Conservation (phyloP, 805 yeast species). For the Scheffersomyces amazonensis region DNA sequence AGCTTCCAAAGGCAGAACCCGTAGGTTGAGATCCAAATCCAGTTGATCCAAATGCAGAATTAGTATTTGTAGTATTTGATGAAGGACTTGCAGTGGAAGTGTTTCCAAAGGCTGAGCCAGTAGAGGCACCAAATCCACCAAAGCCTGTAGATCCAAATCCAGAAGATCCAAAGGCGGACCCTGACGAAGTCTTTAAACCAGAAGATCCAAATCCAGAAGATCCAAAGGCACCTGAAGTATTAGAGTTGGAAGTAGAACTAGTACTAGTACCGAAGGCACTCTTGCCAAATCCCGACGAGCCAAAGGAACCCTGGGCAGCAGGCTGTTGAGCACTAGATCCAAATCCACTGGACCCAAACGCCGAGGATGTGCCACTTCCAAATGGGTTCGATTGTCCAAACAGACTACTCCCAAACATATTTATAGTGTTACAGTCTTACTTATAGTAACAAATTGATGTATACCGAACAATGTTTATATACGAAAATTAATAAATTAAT, state of each 20-base stretch:
- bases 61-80: not conserved
- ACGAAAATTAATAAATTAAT: no score
- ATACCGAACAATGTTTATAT: no score
- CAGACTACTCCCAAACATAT: no score
- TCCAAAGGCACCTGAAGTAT: slow-evolving; percentile 8
- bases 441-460: no score
- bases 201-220: slow-evolving; percentile 7
- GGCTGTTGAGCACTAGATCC: no score
- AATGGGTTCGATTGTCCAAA: slow-evolving; percentile 11
- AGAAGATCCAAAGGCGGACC: slow-evolving; percentile 8
- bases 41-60: slow-evolving; percentile 12
- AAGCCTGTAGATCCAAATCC: slow-evolving; percentile 10
- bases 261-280: slow-evolving; percentile 6
- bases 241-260: slow-evolving; percentile 8
- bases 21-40: no score
- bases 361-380: slow-evolving; percentile 1
- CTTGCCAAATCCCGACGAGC: no score
- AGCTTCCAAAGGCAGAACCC: no score
- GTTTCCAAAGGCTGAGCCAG: slow-evolving; percentile 11
- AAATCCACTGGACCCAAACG: slow-evolving; percentile 7
- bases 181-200: slow-evolving; percentile 7
- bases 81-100: slow-evolving; percentile 2
- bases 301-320: slow-evolving; percentile 1
- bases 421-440: no score
- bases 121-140: slow-evolving; percentile 5